These are phyloP conservation scores for Secale cereale DNA, from an alignment of 176 grass and related monocot genomes.

Conservation along the genomic window DNA sequence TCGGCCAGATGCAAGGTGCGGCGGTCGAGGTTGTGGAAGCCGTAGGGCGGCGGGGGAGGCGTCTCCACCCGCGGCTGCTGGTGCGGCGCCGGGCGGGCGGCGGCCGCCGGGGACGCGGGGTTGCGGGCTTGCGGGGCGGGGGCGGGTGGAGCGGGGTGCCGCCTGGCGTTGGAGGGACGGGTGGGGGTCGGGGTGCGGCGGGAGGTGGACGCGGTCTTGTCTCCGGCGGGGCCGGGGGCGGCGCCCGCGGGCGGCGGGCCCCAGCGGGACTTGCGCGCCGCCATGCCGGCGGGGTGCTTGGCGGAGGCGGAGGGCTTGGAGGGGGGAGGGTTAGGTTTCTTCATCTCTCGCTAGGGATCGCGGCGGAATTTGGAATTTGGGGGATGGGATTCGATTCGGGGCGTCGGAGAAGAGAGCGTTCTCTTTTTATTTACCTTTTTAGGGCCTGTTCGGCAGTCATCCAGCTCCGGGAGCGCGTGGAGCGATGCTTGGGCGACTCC, in stretches of 20 bases:
- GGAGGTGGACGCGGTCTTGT: conserved; percentile 39
- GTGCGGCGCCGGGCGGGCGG: conserved; percentile 27
- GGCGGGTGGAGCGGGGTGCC: conserved; percentile 16
- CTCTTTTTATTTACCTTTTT: neutral
- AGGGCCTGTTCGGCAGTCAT: too few relatives aligned
- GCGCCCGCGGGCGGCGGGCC: conserved; percentile 15
- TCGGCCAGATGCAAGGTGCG: conserved; percentile 52
- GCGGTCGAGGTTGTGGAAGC: conserved; percentile 68
- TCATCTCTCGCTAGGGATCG: conserved; percentile 38
- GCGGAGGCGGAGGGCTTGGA: neutral
- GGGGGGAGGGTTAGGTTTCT: conserved; percentile 55
- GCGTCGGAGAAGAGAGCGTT: neutral
- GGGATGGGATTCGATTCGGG: neutral
- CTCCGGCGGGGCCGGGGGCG: neutral
- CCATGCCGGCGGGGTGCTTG: conserved; percentile 22
- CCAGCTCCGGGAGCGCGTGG: too few relatives aligned
- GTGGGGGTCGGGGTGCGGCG: conserved; percentile 34
- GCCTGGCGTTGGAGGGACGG: conserved; percentile 27
- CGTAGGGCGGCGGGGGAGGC: conserved; percentile 45
- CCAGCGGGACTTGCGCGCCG: conserved; percentile 35
- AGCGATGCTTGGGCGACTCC: too few relatives aligned
- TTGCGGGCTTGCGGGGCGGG: conserved; percentile 22
- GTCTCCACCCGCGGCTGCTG: conserved; percentile 26
- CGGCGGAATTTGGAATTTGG: neutral
- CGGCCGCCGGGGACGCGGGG: conserved; percentile 18